Percentiles rank a stretch among this genome's conserved stretches.
phyloP scores from a whole-genome alignment of 306 rosid genomes.

The Castanea sativa region DNA sequence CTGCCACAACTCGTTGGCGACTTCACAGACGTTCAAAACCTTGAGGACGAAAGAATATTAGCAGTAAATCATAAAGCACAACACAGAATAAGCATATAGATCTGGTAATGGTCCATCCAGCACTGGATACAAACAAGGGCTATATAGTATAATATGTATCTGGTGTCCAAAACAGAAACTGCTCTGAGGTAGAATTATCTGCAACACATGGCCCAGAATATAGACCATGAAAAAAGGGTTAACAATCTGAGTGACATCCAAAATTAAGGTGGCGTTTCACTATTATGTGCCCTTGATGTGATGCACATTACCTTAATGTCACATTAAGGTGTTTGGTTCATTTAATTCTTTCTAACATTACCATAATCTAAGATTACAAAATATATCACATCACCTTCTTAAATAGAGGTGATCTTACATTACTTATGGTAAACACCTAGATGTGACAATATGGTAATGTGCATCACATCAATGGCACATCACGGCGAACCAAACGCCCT shows the following conservation, averaged over 20 bases:
- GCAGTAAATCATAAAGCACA: background rate
- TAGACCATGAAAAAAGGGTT: background rate
- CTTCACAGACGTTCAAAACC: background rate
- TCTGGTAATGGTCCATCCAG: background rate
- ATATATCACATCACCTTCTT: no score
- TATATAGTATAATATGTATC: background rate
- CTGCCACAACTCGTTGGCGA: background rate
- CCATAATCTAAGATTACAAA: no score
- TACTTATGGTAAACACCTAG: no score
- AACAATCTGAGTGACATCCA: background rate
- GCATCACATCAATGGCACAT: no score
- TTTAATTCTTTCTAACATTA: no score
- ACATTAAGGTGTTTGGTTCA: no score
- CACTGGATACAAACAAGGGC: background rate
- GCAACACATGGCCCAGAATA: background rate
- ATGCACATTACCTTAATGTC: no score
- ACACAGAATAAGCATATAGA: background rate
- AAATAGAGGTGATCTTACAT: no score
- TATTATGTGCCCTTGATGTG: no score
- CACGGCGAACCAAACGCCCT: no score
- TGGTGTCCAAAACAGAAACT: background rate
- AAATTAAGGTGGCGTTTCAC: background rate
- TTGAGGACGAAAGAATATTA: background rate
- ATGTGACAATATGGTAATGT: no score
- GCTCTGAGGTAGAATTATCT: background rate